Percentiles rank a stretch among this genome's conserved stretches.
These are phyloP conservation scores for Solanum medicagineum DNA, from an alignment of 257 asterid genomes.

Conservation along the genomic window DNA sequence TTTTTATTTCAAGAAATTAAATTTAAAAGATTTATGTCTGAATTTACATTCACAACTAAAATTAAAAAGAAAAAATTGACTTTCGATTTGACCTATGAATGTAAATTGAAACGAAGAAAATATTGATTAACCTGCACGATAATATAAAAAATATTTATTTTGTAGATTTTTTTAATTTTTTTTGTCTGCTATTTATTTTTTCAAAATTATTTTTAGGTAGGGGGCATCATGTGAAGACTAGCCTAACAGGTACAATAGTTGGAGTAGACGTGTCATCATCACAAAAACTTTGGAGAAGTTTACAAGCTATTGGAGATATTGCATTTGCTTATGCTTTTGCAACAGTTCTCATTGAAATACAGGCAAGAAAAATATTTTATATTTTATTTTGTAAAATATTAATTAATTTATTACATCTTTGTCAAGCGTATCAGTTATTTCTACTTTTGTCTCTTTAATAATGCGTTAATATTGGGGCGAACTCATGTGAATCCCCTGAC, in stretches of 20 bases:
- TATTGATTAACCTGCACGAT: no score
- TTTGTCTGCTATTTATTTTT: neutral
- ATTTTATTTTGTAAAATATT: no score
- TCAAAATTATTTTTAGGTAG: neutral
- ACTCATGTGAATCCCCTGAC: no score
- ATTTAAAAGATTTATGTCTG: neutral
- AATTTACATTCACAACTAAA: neutral
- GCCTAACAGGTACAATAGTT: neutral
- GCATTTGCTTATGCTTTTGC: constrained; percentile 48
- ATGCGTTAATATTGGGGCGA: no score
- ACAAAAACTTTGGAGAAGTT: constrained; percentile 13
- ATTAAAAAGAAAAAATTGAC: neutral
- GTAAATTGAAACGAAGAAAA: no score
- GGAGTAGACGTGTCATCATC: constrained; percentile 6
- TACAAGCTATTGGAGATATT: constrained; percentile 44
- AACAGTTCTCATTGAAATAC: constrained; percentile 37
- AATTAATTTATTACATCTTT: neutral
- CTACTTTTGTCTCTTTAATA: fast-evolving
- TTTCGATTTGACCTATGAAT: fast-evolving
- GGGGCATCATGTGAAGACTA: neutral
- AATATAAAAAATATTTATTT: neutral
- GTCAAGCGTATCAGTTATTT: neutral
- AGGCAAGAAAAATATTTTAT: constrained; percentile 7
- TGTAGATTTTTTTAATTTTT: neutral
- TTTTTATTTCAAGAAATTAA: no score